Conservation (phyloP, 2,329 filamentous ascomycete species). For the Knufia petricola region DNA sequence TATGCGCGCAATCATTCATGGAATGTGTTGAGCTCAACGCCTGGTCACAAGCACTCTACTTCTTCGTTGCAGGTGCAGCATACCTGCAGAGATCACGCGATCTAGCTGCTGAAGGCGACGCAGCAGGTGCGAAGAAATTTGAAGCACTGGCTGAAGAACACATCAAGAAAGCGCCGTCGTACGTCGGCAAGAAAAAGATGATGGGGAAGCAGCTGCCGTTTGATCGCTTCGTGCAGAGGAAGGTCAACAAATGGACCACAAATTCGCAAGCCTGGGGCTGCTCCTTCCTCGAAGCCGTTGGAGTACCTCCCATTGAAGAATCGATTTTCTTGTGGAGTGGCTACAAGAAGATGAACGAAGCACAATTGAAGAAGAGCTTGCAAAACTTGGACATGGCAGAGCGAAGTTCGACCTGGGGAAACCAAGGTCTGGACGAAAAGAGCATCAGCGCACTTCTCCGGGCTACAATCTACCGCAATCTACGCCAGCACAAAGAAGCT, state of each 20-base stretch:
- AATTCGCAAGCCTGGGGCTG: constrained; percentile 58
- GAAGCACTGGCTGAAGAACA: constrained; percentile 59
- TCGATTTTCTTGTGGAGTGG: constrained; percentile 95
- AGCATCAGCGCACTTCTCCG: constrained; percentile 59
- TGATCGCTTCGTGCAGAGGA: constrained; percentile 73
- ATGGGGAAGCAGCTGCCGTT: constrained; percentile 85
- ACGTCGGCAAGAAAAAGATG: constrained; percentile 78
- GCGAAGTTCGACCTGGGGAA: constrained; percentile 39
- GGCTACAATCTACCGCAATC: constrained; percentile 55
- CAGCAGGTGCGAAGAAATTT: constrained; percentile 42
- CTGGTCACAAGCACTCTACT: constrained; percentile 85
- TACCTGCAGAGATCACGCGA: constrained; percentile 75
- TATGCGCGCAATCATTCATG: constrained; percentile 62
- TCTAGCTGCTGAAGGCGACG: constrained; percentile 30
- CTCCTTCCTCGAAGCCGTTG: constrained; percentile 68
- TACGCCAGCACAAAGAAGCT: constrained; percentile 56
- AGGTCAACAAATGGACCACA: constrained; percentile 79
- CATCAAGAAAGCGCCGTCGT: constrained; percentile 59
- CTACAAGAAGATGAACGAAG: constrained; percentile 63
- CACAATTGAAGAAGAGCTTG: constrained; percentile 56
- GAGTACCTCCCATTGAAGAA: constrained; percentile 71
- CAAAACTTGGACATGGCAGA: constrained; percentile 53
- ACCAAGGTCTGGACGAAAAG: constrained; percentile 49
- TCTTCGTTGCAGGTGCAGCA: constrained; percentile 71
- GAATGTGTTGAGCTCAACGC: constrained; percentile 70